A percentile compares a stretch with the other conserved stretches of the same genome.
phyloP scores from a whole-genome alignment of 2,329 filamentous ascomycete species.

The Dichotomopilus funicola region DNA sequence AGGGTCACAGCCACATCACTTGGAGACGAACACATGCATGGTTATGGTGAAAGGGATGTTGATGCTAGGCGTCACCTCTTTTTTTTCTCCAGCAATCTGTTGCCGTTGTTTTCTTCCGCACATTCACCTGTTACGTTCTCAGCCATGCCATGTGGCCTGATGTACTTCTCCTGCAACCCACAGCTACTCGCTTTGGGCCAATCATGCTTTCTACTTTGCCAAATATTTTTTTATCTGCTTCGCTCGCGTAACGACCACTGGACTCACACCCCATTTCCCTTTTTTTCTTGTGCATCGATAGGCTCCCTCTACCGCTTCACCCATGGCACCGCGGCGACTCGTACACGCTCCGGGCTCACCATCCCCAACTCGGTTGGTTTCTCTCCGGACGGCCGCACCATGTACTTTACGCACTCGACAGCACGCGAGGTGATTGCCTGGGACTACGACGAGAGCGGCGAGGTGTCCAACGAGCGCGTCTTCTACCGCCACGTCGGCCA shows the following conservation, averaged over 20 bases:
- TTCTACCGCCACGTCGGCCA: conserved; percentile 64
- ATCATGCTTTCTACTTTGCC: not conserved
- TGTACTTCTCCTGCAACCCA: not conserved
- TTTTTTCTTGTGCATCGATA: not conserved
- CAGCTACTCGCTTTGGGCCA: not conserved
- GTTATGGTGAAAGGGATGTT: not conserved
- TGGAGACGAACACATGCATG: not conserved
- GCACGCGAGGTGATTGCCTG: conserved; percentile 64
- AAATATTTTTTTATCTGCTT: too few species aligned
- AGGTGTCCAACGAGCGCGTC: conserved; percentile 62
- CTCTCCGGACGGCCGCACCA: conserved; percentile 63
- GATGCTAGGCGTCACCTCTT: not conserved
- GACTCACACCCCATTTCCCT: not conserved
- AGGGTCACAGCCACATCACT: not conserved
- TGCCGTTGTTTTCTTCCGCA: not conserved
- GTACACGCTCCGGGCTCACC: conserved; percentile 56
- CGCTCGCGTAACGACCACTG: not conserved
- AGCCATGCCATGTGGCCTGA: conserved; percentile 7
- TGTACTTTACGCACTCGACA: conserved; percentile 80
- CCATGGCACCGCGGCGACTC: conserved; percentile 51
- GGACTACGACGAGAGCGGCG: conserved; percentile 63
- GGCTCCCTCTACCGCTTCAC: conserved; percentile 70
- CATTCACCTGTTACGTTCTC: not conserved
- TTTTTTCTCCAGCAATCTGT: not conserved
- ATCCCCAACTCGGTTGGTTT: conserved; percentile 85